Evolutionary conservation across 805 yeast genomes (phyloP), one percentile per base, ranked within the genome.

Genomic region (Yueomyces sinensis): DNA sequence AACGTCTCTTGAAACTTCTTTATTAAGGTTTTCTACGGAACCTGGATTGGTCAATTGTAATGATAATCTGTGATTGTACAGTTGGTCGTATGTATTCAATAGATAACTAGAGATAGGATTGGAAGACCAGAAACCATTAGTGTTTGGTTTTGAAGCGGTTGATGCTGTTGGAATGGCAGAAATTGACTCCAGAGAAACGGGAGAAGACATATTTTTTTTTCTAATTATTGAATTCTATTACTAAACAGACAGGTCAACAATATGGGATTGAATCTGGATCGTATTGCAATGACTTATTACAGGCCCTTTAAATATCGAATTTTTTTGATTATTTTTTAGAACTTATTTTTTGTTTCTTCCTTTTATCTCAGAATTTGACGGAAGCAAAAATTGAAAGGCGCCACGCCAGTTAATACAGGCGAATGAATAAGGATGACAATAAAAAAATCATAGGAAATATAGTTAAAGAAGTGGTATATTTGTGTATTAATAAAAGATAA

Each of bases 1-100:
- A 23, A 89, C 96, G 56, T 89, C 97, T 62, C 87, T 79, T 43
- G 87, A 66, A 39, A 86, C 96, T 65, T 91, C 98, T 64, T 83
- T 82, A 66, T 78, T 79, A 59, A 89, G 67, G 65, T 84, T 83
- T 66, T 87, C 97, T 59, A 84, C 74, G 44, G 95, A 80, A 46
- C 97, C 97, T 38, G 98, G 98, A 64, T 86, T 83, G 49, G 73
- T 63, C 57, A 91, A 74, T 37, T 86, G 84, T 45, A 87, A 68
- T 6, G 89, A 74, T 41, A 72, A 68, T 58, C 97, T 76, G 59
- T 86, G 94, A 47, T 76, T 77, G 41, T 74, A 62, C 41, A 86
- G 68, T 45, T 76, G 71, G 50, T 64, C 70, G 59, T 82, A 80
- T 41, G 78, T 81, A 52, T 80, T 82, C 56, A 81, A 75, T 47